Conservation (phyloP, 345 rosid genomes). For the Draba incana region DNA sequence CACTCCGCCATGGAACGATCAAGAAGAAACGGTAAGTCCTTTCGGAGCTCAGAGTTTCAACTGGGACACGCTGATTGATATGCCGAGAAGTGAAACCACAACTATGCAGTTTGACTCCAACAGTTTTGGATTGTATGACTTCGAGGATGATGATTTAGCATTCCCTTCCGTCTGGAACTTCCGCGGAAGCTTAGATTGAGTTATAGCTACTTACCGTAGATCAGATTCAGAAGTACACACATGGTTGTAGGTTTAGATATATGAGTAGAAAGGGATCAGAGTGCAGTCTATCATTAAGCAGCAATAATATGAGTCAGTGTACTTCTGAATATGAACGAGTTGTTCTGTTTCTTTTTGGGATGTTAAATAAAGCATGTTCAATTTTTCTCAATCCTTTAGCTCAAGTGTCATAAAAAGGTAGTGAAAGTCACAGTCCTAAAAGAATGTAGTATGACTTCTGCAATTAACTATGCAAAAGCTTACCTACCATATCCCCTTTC, state of each 20-base stretch:
- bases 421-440: constrained; percentile 11
- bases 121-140: constrained; percentile 52
- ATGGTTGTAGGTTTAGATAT: constrained; percentile 27
- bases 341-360: constrained; percentile 25
- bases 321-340: constrained; percentile 33
- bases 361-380: constrained; percentile 15
- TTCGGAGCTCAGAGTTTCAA: constrained; percentile 55
- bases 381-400: constrained; percentile 13
- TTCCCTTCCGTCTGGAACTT: constrained; percentile 79
- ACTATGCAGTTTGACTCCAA: constrained; percentile 27
- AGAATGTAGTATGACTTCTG: constrained; percentile 12
- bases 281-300: constrained; percentile 23
- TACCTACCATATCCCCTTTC: not conserved
- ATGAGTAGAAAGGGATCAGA: constrained; percentile 17
- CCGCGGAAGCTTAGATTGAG: constrained; percentile 45
- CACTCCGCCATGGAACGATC: constrained; percentile 42
- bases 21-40: constrained; percentile 43
- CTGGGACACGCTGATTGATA: constrained; percentile 72
- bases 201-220: constrained; percentile 7
- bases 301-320: constrained; percentile 38
- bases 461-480: constrained; percentile 29
- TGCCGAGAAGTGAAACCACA: constrained; percentile 53
- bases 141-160: constrained; percentile 60
- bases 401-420: not conserved
- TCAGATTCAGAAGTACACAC: constrained; percentile 36